Percentiles rank a stretch among this genome's conserved stretches.
These are phyloP conservation scores for Calonectria pteridis DNA, from an alignment of 2,329 filamentous ascomycete species.

Conservation along the genomic window DNA sequence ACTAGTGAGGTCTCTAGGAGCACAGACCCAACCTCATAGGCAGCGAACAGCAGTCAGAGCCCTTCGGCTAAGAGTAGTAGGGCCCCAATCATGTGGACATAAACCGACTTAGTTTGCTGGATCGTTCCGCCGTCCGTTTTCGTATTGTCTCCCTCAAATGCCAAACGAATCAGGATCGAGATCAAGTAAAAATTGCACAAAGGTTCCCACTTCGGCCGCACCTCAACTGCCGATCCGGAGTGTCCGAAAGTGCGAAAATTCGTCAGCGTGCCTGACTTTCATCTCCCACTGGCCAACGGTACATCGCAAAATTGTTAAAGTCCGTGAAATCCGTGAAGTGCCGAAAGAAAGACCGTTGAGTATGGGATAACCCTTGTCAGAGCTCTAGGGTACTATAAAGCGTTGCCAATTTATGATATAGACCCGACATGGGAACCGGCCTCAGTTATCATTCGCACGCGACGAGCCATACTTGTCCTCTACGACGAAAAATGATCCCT, in stretches of 20 bases:
- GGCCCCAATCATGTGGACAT: too few relatives aligned
- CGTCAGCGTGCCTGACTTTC: background rate
- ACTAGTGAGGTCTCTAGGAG: too few relatives aligned
- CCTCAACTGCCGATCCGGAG: background rate
- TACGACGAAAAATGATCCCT: too few relatives aligned
- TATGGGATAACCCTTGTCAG: background rate
- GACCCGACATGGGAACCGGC: background rate
- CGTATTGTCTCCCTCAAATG: background rate
- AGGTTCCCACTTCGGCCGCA: background rate
- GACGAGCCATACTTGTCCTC: too few relatives aligned
- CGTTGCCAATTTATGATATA: background rate
- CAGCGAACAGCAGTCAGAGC: too few relatives aligned
- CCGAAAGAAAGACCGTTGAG: background rate
- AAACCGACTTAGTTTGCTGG: too few relatives aligned
- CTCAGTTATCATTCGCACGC: too few relatives aligned
- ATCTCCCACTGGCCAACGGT: background rate
- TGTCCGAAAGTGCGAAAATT: background rate
- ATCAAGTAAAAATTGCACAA: background rate
- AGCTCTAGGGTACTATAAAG: background rate
- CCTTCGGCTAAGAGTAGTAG: too few relatives aligned
- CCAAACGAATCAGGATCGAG: background rate
- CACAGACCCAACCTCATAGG: too few relatives aligned
- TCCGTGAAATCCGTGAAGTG: background rate
- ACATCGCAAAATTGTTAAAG: background rate
- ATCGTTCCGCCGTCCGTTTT: too few relatives aligned